Base-by-base conservation (phyloP, 116 monocot genomes). In the Iris pallida region DNA sequence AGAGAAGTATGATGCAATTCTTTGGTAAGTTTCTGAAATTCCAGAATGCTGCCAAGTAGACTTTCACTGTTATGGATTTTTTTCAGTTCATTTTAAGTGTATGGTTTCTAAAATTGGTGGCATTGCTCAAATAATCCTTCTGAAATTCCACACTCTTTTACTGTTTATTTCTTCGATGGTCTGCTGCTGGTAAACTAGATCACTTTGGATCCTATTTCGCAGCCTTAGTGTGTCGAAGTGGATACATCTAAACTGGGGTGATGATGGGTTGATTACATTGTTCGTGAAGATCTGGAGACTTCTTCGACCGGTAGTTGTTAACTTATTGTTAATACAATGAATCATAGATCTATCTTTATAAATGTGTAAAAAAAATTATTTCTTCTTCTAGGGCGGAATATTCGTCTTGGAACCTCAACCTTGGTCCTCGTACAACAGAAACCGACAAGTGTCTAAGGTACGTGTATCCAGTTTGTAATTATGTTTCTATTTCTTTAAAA, bases 151-250 rank as follows among this genome's bases (percentile, higher is more conserved):
- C 19, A 3, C 5, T 74, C 6, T 48, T n/a, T 46, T 64, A 0
- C 1, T 12, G 7, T 9, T 52, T 59, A 20, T 2, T 20, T 14
- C 10, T 3, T 0, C 20, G 20, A 12, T 53, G 0, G 17, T 57
- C 19, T 63, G 10, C n/a, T n/a, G n/a, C n/a, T n/a, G n/a, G n/a
- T 11, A 63, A 45, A 8, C 30, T 73, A 43, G 64, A 20, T 57
- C 13, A 6, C 3, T 64, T 53, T 57, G 7, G 16, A 16, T 68
- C 72, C n/a, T 54, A 14, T 42, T 51, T 71, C 80, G 76, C 80
- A 95, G 95, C 75, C 78, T 95, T 64, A 95, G 95, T 71, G 81
- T 95, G n/a, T 74, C 95, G 73, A 95, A 95, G 68, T 95, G 95
- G 95, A 82, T 95, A 67, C 95, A 95, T 76, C 70, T 95, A 45